A percentile compares a stretch with the other conserved stretches of the same genome.
phyloP scores from a whole-genome alignment of 1,139 yeast genomes.

The Protomyces inundatus region DNA sequence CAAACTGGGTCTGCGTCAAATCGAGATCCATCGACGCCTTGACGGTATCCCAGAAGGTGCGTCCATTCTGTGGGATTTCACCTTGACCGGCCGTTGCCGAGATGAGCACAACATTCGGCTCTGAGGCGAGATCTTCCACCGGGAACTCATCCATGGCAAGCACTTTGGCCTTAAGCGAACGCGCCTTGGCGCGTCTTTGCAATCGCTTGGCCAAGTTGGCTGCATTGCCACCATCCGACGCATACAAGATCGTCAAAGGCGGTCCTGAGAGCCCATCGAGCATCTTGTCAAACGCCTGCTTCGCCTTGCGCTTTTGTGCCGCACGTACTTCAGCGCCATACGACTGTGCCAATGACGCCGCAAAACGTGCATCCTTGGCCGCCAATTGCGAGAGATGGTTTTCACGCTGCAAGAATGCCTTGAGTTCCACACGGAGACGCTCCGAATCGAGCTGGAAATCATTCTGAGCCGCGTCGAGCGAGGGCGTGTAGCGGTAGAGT shows the following conservation, averaged over 20 bases:
- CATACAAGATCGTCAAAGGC: conserved; percentile 82
- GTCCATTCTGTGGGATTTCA: conserved; percentile 75
- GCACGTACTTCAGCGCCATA: conserved; percentile 58
- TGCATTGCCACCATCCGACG: conserved; percentile 90
- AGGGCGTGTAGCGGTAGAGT: conserved; percentile 76
- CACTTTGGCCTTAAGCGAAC: conserved; percentile 51
- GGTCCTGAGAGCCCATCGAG: conserved; percentile 90
- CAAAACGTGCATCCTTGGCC: conserved; percentile 64
- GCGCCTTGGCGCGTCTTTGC: conserved; percentile 53
- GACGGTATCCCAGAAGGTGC: conserved; percentile 69
- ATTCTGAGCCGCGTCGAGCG: conserved; percentile 40
- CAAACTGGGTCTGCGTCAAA: conserved; percentile 57
- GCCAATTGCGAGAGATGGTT: conserved; percentile 77
- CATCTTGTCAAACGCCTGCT: conserved; percentile 67
- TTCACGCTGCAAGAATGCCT: conserved; percentile 80
- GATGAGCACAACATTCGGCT: conserved; percentile 54
- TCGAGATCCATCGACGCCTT: conserved; percentile 62
- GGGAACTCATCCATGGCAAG: conserved; percentile 62
- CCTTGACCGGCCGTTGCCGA: conserved; percentile 97
- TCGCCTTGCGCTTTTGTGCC: conserved; percentile 64
- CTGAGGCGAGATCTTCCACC: conserved; percentile 56
- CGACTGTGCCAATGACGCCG: conserved; percentile 63
- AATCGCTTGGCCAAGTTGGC: conserved; percentile 76
- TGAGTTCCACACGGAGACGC: conserved; percentile 67
- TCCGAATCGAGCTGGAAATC: conserved; percentile 79